Percentiles rank a stretch among this genome's conserved stretches.
These are phyloP conservation scores for Geoglossum cookeanum DNA, from an alignment of 2,329 filamentous ascomycete genomes.

Conservation along the genomic window DNA sequence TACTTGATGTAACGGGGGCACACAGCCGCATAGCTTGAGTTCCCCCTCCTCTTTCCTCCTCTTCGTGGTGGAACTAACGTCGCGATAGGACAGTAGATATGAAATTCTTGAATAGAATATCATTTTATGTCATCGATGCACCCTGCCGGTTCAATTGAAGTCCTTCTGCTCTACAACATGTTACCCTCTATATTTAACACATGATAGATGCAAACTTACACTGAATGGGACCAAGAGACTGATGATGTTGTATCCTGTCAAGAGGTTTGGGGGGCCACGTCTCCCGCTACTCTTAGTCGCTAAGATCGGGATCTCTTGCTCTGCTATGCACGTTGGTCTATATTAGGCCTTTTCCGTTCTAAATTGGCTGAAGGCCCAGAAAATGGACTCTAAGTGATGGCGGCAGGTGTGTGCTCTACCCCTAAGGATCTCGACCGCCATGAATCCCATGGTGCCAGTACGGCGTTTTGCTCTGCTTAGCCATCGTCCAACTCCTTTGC, in stretches of 20 bases:
- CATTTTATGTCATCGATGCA: background rate
- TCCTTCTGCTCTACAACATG: background rate
- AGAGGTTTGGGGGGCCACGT: background rate
- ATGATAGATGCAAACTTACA: background rate
- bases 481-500: conserved; percentile 4
- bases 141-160: background rate
- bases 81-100: too few species aligned
- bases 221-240: background rate
- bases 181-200: background rate
- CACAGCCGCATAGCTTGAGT: too few species aligned
- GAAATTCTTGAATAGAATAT: background rate
- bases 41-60: too few species aligned
- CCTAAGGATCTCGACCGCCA: conserved; percentile 5
- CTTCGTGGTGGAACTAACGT: too few species aligned
- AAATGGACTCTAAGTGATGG: conserved; percentile 7
- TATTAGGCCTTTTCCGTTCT: too few species aligned
- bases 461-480: conserved; percentile 5
- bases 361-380: conserved; percentile 7
- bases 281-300: background rate
- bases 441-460: conserved; percentile 7
- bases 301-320: background rate
- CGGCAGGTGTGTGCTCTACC: conserved; percentile 4
- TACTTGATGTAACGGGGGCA: too few species aligned
- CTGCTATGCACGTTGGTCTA: background rate
- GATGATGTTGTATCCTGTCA: background rate